Evolutionary conservation across 148 eudicot species (phyloP), one percentile per base, ranked within the genome.

Genomic region (Diospyros kaki): DNA sequence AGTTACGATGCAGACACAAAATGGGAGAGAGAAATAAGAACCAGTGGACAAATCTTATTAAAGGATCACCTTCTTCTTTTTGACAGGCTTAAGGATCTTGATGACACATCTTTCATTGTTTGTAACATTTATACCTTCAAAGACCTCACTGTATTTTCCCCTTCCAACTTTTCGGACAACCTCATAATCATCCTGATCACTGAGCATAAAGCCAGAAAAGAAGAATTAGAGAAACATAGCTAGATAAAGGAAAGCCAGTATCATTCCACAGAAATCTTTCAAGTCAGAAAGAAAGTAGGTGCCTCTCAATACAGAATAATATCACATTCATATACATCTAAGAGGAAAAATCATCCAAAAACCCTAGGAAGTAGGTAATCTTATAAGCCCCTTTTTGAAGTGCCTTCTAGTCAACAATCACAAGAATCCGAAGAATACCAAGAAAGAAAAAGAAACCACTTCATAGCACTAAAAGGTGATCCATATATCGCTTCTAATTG

Each of bases 121-220:
- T 58, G 68, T 77, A 39, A 70, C 76, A 55, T 80, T 73, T 56
- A 83, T 43, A 58, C 86, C 86, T 77, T 83, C 86, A 77, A 83
- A 83, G 70, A 83, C 86, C 81, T 83, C 85, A 51, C 28, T 28
- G 28, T 28, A 28, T 28, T 28, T 28, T 28, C 28, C 28, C 28
- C 28, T 28, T 28, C 28, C 83, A 68, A 83, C 85, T 73, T 83
- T 83, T 45, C 85, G 80, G 50, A 83, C 85, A 55, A 82, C 85
- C 72, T 82, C 85, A 67, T 82, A 82, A 51, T 82, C 85, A 75
- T 82, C 85, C 58, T 83, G 85, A 9, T 83, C 85, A 14, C 85
- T 83, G 75, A 64, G 60, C n/a, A 65, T 54, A 64, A 9, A 40
- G 3, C 28, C 14, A 15, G 13, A 18, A 64, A 15, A 52, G 6